phyloP scores from a whole-genome alignment of 2,329 filamentous ascomycete species.

The Penicillium vulpinum region DNA sequence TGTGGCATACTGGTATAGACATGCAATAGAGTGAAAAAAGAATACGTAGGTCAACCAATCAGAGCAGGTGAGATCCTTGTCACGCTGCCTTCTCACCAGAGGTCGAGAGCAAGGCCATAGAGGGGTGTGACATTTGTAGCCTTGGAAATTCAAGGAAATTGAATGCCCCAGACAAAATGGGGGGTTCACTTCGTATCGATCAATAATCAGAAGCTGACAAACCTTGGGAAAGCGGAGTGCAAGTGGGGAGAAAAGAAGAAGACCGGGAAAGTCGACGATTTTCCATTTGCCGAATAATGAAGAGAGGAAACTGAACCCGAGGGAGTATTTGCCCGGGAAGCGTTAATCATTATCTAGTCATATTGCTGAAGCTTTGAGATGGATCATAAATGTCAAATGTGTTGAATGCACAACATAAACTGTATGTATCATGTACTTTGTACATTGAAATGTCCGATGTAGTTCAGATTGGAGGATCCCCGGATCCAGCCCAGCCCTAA shows the following conservation, averaged over 20 bases:
- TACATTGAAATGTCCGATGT: background rate
- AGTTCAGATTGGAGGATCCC: background rate
- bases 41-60: background rate
- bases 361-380: background rate
- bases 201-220: conserved; percentile 34
- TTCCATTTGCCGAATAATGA: conserved; percentile 3
- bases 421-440: too few relatives aligned
- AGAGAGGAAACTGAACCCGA: background rate
- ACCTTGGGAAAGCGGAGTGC: conserved; percentile 9
- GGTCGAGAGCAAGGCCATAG: conserved; percentile 24
- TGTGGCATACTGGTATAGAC: conserved; percentile 34
- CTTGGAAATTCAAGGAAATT: conserved; percentile 6
- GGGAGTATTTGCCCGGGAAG: background rate
- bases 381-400: background rate
- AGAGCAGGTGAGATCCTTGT: conserved; percentile 2
- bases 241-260: conserved; percentile 14
- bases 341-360: background rate
- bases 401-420: background rate
- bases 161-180: conserved; percentile 6
- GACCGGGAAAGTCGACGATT: background rate
- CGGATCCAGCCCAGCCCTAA: conserved; percentile 18
- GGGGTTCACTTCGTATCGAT: conserved; percentile 15
- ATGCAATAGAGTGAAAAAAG: conserved; percentile 20
- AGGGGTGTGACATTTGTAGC: conserved; percentile 6
- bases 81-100: conserved; percentile 11